Evolutionary conservation across 495 filamentous ascomycete genomes (phyloP), one percentile per base, ranked within the genome.

Genomic region (Xylaria telfairii): DNA sequence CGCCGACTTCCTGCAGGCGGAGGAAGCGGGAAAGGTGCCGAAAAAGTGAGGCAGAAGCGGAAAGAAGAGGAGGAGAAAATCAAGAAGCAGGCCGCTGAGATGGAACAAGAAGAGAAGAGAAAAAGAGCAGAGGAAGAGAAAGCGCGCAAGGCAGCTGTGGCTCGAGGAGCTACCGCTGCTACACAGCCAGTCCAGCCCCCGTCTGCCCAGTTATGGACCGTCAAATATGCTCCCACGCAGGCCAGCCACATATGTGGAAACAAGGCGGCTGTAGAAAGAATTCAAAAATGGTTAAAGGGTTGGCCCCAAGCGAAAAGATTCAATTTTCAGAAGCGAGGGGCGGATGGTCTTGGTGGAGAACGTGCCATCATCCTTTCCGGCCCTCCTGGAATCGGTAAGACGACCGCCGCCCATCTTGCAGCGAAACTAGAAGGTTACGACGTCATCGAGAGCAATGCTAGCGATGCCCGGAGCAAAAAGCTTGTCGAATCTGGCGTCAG

Each of bases 401-500:
- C 96, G 2, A 98, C 96, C 24, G 94, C 96, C 30, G 96, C 96
- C 32, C 96, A 99, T 82, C 84, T 99, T 5, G 92, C 96, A 10
- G 96, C 96, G 2, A 95, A 93, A 74, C 81, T 98, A 30, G 95
- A 95, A 77, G 96, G 96, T 6, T 99, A 91, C 76, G 96, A 99
- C 81, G 85, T 97, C 46, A 81, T 98, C 26, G 96, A 99, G 82
- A 95, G 89, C 79, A 99, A 99, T 76, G 96, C 96, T 10, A 97
- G 94, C 79, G 96, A 99, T 78, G 92, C 93, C n/a, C 87, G 96
- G 77, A 97, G 94, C 83, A 99, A 99, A 81, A 98, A 97, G 77
- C 85, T 98, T 21, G 93, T 99, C 60, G 96, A 99, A 80, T 87
- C 83, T 66, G 92, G 94, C 32, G 87, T 98, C 30, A 87, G 87